Evolutionary conservation across 805 yeast genomes (phyloP), one percentile per base, ranked within the genome.

Genomic region (Saccharomycopsis fibuligera): DNA sequence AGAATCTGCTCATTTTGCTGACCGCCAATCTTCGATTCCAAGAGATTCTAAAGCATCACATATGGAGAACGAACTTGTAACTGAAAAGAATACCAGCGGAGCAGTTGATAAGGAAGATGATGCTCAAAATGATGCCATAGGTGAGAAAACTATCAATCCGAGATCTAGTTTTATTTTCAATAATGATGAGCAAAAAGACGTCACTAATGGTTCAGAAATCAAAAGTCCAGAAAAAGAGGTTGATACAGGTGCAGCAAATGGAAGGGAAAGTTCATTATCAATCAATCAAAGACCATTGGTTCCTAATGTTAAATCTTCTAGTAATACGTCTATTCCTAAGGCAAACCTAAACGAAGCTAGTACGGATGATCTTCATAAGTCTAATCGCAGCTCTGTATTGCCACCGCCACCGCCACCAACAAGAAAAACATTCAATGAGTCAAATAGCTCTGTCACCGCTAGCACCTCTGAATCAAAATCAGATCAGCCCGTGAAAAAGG

Each of bases 381-480:
- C 22, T 16, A 38, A 19, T 8, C 49, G 55, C 35, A 21, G 51
- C 9, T 24, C 44, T 14, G 43, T 50, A 9, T n/a, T n/a, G n/a
- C 37, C 51, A 5, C 47, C 51, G 2, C 54, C 55, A 40, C 57
- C 55, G 12, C 56, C 54, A 17, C 48, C 51, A 12, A 37, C 50
- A n/a, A 44, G 51, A 49, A 40, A 56, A 54, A 5, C 53, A 48
- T 21, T 38, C 53, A 21, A 48, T 51, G 35, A 41, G 43, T 30
- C 44, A 29, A n/a, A n/a, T n/a, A n/a, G n/a, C n/a, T n/a, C n/a
- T n/a, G n/a, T n/a, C n/a, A n/a, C n/a, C n/a, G 36, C 33, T 21
- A 8, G 49, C 46, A 33, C 45, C 40, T 24, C 24, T 24, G 30
- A 14, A 5, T 16, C 36, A 27, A 10, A 10, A 33, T 55, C 55